A percentile compares a stretch with the other conserved stretches of the same genome.
phyloP scores from a whole-genome alignment of 495 filamentous ascomycete species.

The Xylaria nigripes region DNA sequence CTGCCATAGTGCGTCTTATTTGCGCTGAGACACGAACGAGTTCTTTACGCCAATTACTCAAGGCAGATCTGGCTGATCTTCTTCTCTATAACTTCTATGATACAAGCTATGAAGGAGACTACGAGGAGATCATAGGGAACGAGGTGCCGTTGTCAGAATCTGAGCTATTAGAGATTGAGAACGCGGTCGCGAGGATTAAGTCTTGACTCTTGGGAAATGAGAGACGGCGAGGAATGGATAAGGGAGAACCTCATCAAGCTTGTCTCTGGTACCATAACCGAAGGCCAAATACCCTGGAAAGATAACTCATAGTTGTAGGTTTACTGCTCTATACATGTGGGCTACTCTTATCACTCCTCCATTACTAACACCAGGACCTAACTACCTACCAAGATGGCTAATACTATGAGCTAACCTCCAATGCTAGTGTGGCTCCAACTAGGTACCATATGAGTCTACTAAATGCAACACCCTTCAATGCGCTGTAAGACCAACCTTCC shows the following conservation, averaged over 20 bases:
- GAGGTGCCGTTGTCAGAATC: conserved; percentile 1
- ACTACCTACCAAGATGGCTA: too few species aligned
- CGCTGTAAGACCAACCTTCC: not conserved
- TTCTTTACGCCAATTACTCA: not conserved
- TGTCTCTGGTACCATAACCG: not conserved
- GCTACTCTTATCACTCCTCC: not conserved
- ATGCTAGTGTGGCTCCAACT: too few species aligned
- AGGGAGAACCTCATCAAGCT: not conserved
- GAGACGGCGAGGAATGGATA: conserved; percentile 7
- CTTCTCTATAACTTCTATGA: not conserved
- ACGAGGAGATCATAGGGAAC: conserved; percentile 3
- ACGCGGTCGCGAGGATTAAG: not conserved
- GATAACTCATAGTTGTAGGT: not conserved
- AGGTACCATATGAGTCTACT: too few species aligned
- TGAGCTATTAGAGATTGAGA: conserved; percentile 2
- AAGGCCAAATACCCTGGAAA: not conserved
- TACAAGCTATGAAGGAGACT: not conserved
- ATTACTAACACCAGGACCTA: not conserved
- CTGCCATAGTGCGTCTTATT: conserved; percentile 2
- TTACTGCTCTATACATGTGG: not conserved
- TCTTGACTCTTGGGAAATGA: conserved; percentile 9
- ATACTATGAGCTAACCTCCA: too few species aligned
- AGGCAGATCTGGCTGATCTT: not conserved
- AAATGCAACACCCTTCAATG: too few species aligned
- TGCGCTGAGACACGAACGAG: not conserved